Evolutionary conservation across 1,139 yeast species (phyloP).

Genomic region (Hansenula sp.): DNA sequence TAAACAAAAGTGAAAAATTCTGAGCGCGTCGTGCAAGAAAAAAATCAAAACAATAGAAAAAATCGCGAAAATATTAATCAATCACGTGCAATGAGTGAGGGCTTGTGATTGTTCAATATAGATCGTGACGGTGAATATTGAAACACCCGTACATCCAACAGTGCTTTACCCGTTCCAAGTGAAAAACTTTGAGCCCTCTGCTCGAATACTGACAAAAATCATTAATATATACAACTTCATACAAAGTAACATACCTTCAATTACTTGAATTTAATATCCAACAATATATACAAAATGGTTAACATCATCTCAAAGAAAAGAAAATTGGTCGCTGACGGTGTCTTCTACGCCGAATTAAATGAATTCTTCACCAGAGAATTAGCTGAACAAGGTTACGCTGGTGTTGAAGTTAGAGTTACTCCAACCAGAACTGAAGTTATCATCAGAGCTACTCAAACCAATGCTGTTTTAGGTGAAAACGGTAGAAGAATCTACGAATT

Average conservation of each 20-base stretch:
- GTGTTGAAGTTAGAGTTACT: constrained; percentile 99
- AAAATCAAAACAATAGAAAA: no score
- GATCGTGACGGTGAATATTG: no score
- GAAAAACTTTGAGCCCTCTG: neutral
- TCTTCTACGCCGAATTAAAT: constrained; percentile 99
- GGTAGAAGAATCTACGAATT: constrained; percentile 99
- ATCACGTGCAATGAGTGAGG: no score
- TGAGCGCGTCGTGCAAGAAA: no score
- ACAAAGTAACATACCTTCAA: neutral
- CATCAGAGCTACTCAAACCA: constrained; percentile 99
- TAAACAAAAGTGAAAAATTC: no score
- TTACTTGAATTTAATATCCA: neutral
- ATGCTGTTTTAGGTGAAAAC: constrained; percentile 98
- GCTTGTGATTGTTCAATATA: no score
- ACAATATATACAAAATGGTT: constrained; percentile 37
- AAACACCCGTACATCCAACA: no score
- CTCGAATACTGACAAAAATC: neutral
- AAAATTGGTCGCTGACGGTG: constrained; percentile 99
- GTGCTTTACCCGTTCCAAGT: neutral
- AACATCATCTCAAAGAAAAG: constrained; percentile 79
- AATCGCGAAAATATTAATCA: no score
- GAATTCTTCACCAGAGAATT: constrained; percentile 99
- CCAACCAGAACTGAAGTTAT: constrained; percentile 97
- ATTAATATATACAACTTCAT: neutral
- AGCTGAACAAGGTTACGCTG: constrained; percentile 99